A percentile compares a stretch with the other conserved stretches of the same genome.
Conservation (phyloP, 495 filamentous ascomycete species). For the Tuber melanosporum region DNA sequence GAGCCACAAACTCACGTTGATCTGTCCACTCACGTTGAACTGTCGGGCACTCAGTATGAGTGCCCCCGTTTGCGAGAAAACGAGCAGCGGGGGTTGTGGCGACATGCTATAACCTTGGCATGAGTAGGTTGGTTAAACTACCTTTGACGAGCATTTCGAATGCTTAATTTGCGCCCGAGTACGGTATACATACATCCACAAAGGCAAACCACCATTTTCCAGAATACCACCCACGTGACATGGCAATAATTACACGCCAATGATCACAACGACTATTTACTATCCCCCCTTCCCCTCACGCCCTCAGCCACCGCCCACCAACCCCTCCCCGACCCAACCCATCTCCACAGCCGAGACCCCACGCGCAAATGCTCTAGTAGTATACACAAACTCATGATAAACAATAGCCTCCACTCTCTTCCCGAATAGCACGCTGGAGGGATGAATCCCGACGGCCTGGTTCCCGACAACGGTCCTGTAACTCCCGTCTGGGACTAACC, state of each 20-base stretch:
- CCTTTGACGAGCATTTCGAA: too few species aligned
- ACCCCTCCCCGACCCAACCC: conserved; percentile 69
- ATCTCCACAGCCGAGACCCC: conserved; percentile 81
- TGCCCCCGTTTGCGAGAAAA: too few species aligned
- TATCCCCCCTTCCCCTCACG: not conserved
- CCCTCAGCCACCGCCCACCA: not conserved
- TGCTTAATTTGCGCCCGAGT: too few species aligned
- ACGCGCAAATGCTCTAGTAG: conserved; percentile 82
- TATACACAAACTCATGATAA: conserved; percentile 94
- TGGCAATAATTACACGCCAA: not conserved
- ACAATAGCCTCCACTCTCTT: conserved; percentile 88
- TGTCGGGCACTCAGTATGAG: too few species aligned
- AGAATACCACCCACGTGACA: not conserved
- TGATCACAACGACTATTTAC: not conserved
- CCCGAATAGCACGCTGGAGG: conserved; percentile 75
- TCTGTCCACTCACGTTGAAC: too few species aligned
- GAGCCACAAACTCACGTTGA: too few species aligned
- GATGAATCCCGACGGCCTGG: conserved; percentile 83
- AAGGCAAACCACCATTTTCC: not conserved
- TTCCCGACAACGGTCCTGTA: conserved; percentile 79
- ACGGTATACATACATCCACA: not conserved
- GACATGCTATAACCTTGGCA: too few species aligned
- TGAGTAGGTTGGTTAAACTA: too few species aligned
- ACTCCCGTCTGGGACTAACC: conserved; percentile 72
- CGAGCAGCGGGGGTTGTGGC: too few species aligned